These are phyloP conservation scores for Ilyonectria mors-panacis DNA, from an alignment of 2,329 filamentous ascomycete genomes.

Conservation along the genomic window DNA sequence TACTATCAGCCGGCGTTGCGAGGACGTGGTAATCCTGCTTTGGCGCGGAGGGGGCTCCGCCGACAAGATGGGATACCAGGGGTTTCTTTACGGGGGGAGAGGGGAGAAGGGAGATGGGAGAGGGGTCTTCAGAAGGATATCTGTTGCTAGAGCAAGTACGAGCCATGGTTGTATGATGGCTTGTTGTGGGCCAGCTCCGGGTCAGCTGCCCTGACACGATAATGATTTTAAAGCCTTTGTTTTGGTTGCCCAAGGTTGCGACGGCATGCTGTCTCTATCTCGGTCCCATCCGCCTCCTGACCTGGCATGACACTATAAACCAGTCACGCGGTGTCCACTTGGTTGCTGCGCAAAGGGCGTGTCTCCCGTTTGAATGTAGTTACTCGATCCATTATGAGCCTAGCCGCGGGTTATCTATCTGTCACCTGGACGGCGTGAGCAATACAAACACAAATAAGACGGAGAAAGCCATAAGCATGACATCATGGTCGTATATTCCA, in stretches of 20 bases:
- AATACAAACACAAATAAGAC: no score
- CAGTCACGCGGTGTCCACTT: conserved; percentile 1
- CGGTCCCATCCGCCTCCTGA: not conserved
- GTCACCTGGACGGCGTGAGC: not conserved
- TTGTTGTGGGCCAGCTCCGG: conserved; percentile 23
- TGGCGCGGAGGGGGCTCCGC: conserved; percentile 30
- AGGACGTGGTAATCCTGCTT: conserved; percentile 34
- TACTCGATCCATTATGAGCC: no score
- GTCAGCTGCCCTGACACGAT: conserved; percentile 25
- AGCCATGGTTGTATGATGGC: conserved; percentile 21
- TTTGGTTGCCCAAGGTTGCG: conserved; percentile 13
- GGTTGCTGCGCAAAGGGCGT: not conserved
- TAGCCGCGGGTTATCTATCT: not conserved
- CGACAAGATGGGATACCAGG: conserved; percentile 37
- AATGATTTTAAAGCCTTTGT: conserved; percentile 33
- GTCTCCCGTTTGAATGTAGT: not conserved
- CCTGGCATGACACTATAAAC: not conserved
- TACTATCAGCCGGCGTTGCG: conserved; percentile 38
- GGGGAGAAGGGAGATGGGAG: conserved; percentile 7
- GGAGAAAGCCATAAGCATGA: no score
- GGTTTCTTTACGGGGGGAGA: conserved; percentile 30
- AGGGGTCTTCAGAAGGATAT: conserved; percentile 23
- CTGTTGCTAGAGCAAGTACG: conserved; percentile 26
- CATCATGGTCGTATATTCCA: no score
- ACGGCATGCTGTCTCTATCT: not conserved